Base-by-base conservation (phyloP, 202 grass and related monocot genomes). In the Setaria italica region DNA sequence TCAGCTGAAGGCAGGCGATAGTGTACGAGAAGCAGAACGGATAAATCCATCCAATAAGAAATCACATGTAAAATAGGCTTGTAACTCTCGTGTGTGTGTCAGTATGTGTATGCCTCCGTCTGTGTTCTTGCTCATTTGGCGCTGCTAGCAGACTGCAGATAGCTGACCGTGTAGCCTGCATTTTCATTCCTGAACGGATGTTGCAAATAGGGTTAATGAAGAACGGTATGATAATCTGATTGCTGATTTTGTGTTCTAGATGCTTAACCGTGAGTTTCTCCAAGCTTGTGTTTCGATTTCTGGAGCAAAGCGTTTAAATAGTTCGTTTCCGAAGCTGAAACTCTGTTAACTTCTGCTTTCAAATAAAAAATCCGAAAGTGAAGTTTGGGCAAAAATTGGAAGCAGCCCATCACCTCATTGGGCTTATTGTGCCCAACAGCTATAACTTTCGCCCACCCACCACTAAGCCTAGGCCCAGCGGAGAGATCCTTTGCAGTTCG, bases 61-160 rank as follows among this genome's bases (percentile, higher is more conserved):
- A 83, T 11, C 58, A 5, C 67, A 53, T 90, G 67, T 87, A 82
- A 90, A 87, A 53, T 81, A 84, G 89, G 62, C 62, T 87, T 80
- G n/a, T 87, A 76, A 70, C 75, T 47, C 35, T 54, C 32, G 75
- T 80, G 59, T 66, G 48, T 79, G n/a, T 43, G 29, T 67, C 6
- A 45, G 74, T 74, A n/a, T 56, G 15, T 71, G 25, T 81, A 53
- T 67, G 80, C 62, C 46, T 74, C 35, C 7, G 20, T 67, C 67
- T 78, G 57, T 85, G 58, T 2, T 74, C 49, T 21, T 65, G 65
- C 78, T 72, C 65, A 73, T 72, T 11, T 2, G 63, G 30, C 20
- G 79, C 74, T 57, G 35, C 55, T 72, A 84, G 76, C 77, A 85
- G 74, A 53, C 20, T 50, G 62, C 72, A 62, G 80, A 41, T 70